phyloP scores from a whole-genome alignment of 225 moss, liverwort and hornwort genomes.

The Thuidium tamariscinum region DNA sequence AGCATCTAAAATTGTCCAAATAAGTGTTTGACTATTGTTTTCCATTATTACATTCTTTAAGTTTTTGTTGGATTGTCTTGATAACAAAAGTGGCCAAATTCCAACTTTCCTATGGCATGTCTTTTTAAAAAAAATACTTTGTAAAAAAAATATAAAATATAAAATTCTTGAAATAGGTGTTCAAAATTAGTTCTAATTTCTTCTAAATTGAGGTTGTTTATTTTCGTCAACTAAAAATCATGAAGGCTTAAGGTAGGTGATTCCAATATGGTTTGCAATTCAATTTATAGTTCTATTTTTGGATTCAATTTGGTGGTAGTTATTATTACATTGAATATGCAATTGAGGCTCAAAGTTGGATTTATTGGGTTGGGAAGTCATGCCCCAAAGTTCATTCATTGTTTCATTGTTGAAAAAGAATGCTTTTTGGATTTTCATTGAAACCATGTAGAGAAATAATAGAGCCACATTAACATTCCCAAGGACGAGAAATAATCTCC shows the following conservation, averaged over 20 bases:
- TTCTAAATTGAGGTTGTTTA: neutral
- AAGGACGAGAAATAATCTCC: neutral
- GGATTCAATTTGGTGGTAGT: accelerated
- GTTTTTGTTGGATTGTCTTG: neutral
- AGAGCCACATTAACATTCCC: no score
- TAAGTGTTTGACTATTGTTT: neutral
- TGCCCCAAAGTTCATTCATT: neutral
- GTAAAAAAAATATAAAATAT: neutral
- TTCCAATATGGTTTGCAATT: accelerated
- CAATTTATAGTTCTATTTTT: accelerated
- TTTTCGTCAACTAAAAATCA: no score
- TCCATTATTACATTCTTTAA: neutral
- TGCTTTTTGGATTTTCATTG: neutral
- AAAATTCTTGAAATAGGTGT: no score
- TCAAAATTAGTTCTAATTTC: accelerated
- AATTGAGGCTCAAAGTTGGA: no score
- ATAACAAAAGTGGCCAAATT: neutral
- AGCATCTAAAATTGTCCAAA: neutral
- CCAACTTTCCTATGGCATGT: accelerated
- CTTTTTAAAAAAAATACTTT: neutral
- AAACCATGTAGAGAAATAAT: neutral
- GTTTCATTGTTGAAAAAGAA: accelerated
- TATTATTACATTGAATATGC: neutral
- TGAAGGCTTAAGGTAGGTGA: accelerated
- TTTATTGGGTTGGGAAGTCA: neutral